Conservation (phyloP, 2,329 filamentous ascomycete species). For the Colletotrichum melonis region DNA sequence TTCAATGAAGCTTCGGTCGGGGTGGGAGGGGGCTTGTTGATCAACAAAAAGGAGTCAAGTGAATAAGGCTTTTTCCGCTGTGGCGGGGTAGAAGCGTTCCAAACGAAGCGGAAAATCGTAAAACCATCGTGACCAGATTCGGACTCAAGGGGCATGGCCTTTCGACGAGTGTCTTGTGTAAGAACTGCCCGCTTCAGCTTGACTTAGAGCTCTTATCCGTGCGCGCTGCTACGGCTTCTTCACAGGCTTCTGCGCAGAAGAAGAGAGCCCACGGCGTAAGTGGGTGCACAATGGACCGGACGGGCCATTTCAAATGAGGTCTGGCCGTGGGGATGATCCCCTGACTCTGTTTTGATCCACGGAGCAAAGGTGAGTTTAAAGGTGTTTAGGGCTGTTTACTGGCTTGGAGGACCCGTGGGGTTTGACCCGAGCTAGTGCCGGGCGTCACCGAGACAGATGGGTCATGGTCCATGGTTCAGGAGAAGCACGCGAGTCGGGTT, state of each 20-base stretch:
- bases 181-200: not conserved
- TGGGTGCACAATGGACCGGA: not conserved
- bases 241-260: not conserved
- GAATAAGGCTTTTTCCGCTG: slow-evolving; percentile 3
- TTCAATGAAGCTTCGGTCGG: not conserved
- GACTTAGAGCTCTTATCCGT: not conserved
- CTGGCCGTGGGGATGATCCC: no score
- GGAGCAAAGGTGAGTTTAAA: not conserved
- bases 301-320: not conserved
- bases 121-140: not conserved
- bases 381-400: not conserved
- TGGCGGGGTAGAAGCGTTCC: not conserved
- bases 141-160: not conserved
- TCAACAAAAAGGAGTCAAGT: not conserved
- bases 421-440: slow-evolving; percentile 1
- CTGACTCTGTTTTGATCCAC: not conserved
- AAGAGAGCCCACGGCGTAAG: not conserved
- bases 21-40: not conserved
- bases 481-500: slow-evolving; percentile 14
- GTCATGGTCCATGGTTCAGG: not conserved
- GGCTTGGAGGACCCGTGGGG: not conserved
- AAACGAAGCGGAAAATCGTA: not conserved
- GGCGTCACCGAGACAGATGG: slow-evolving; percentile 1
- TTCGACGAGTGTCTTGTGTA: not conserved
- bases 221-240: not conserved